A percentile compares a stretch with the other conserved stretches of the same genome.
phyloP scores from a whole-genome alignment of 108 stramenopile genomes.

The Discostella pseudostelligera region DNA sequence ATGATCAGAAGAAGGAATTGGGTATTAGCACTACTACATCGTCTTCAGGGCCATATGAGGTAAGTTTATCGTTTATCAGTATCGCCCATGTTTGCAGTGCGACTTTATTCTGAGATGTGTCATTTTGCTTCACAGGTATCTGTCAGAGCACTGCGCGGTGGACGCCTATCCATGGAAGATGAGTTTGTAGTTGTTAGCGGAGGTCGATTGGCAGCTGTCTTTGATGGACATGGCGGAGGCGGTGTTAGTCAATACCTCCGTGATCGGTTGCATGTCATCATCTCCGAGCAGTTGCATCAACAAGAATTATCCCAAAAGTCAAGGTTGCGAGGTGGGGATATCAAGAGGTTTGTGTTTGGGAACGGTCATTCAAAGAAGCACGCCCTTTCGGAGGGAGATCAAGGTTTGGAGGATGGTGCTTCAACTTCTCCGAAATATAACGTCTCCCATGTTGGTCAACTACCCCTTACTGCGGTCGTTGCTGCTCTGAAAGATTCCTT shows the following conservation, averaged over 20 bases:
- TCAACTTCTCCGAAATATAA: slow-evolving; percentile 27
- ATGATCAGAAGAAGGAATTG: slow-evolving; percentile 17
- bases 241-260: slow-evolving; percentile 77
- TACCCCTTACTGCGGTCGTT: slow-evolving; percentile 57
- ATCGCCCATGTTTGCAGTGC: background rate
- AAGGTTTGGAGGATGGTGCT: slow-evolving; percentile 12
- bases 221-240: slow-evolving; percentile 95
- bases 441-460: slow-evolving; percentile 33
- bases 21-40: slow-evolving; percentile 12
- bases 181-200: slow-evolving; percentile 64
- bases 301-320: slow-evolving; percentile 26
- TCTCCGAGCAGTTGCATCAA: slow-evolving; percentile 44
- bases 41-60: slow-evolving; percentile 32
- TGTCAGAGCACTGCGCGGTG: slow-evolving; percentile 69
- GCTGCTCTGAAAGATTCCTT: slow-evolving; percentile 64
- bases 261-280: slow-evolving; percentile 61
- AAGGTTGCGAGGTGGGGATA: slow-evolving; percentile 17
- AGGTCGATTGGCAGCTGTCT: slow-evolving; percentile 83
- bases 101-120: background rate
- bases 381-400: slow-evolving; percentile 21
- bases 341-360: slow-evolving; percentile 45
- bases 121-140: slow-evolving; percentile 56
- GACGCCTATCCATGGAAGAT: slow-evolving; percentile 85
- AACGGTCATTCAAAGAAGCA: slow-evolving; percentile 27
- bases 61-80: slow-evolving; percentile 13